A percentile compares a stretch with the other conserved stretches of the same genome.
These are phyloP conservation scores for Pseudogymnoascus sp. DNA, from an alignment of 2,329 filamentous ascomycete genomes.

Conservation along the genomic window DNA sequence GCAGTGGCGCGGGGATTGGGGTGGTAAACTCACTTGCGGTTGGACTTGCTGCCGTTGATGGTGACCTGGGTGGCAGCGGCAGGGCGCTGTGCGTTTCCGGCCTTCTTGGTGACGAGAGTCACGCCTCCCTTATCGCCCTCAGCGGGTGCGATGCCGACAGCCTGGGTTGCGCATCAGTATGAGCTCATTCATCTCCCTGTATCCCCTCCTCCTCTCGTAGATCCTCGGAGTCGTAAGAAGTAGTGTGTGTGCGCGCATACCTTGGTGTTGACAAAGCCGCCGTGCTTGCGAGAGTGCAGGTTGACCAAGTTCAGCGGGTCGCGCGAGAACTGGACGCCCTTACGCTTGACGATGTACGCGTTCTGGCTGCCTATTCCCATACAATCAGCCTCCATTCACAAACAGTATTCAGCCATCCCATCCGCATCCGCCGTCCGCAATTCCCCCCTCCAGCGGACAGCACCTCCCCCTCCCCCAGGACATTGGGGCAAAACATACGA, in stretches of 20 bases:
- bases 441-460: not conserved
- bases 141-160: constrained; percentile 68
- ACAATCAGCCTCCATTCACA: constrained; percentile 6
- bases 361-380: constrained; percentile 67
- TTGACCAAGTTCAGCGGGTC: constrained; percentile 92
- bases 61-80: constrained; percentile 58
- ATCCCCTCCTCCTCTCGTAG: not conserved
- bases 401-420: not conserved
- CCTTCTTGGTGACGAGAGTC: constrained; percentile 78
- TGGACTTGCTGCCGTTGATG: constrained; percentile 65
- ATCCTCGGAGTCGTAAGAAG: not conserved
- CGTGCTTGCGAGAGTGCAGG: constrained; percentile 87
- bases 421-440: constrained; percentile 6
- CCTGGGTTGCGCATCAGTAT: constrained; percentile 38
- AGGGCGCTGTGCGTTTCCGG: constrained; percentile 65
- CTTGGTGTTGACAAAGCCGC: constrained; percentile 91
- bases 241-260: constrained; percentile 43
- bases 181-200: constrained; percentile 6
- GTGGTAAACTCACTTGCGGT: constrained; percentile 66
- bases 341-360: constrained; percentile 88
- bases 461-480: constrained; percentile 5
- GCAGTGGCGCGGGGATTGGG: not conserved
- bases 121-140: constrained; percentile 67
- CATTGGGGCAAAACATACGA: constrained; percentile 57
- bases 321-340: constrained; percentile 83